These are phyloP conservation scores for Fagus crenata DNA, from an alignment of 306 rosid species.

Conservation along the genomic window DNA sequence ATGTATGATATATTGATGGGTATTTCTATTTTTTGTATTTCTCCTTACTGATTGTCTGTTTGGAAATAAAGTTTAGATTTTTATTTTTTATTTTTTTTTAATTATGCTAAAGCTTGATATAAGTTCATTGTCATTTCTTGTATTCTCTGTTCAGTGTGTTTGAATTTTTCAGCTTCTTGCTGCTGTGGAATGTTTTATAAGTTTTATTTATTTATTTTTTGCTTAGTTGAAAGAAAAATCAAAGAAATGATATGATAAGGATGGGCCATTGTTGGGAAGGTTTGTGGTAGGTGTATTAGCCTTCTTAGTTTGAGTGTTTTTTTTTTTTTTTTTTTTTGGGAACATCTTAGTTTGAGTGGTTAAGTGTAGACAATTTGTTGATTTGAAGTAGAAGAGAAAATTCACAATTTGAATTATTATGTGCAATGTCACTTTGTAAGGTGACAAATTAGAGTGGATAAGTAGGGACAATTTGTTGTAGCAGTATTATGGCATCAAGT, in stretches of 20 bases:
- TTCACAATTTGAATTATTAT: neutral
- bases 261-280: neutral
- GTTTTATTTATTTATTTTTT: neutral
- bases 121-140: constrained; percentile 24
- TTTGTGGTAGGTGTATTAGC: constrained; percentile 19
- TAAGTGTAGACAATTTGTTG: constrained; percentile 8
- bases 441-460: neutral
- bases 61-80: neutral
- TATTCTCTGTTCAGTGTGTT: neutral
- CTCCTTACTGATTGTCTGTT: neutral
- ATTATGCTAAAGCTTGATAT: constrained; percentile 21
- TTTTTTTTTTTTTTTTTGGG: too few relatives aligned
- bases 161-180: neutral
- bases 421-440: neutral
- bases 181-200: neutral
- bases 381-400: neutral
- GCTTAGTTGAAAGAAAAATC: neutral
- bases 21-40: neutral
- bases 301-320: constrained; percentile 4
- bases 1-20: neutral
- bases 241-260: constrained; percentile 8
- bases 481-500: neutral
- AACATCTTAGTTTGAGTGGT: neutral
- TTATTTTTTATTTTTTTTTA: neutral
- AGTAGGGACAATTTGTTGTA: neutral